A percentile compares a stretch with the other conserved stretches of the same genome.
Evolutionary conservation across 495 filamentous ascomycete species (phyloP).

Genomic region (Penicillium turbatum): DNA sequence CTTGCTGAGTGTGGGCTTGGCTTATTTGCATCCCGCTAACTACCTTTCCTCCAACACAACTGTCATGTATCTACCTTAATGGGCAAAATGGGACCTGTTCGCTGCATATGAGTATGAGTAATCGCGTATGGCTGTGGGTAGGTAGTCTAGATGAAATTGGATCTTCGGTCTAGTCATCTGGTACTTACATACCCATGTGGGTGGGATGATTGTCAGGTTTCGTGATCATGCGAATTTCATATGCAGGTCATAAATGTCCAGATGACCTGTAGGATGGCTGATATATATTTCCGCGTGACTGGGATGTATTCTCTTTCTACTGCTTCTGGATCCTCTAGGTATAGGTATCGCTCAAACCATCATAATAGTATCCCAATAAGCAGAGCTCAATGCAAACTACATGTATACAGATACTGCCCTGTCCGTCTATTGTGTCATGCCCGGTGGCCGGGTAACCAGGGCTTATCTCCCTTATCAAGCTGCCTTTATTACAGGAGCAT

Average conservation of each 20-base stretch:
- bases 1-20: conserved; percentile 10
- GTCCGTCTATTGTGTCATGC: too few species aligned
- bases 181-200: too few species aligned
- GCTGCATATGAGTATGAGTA: conserved; percentile 10
- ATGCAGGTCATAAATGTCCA: too few species aligned
- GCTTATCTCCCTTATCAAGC: neutral
- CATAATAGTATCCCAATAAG: too few species aligned
- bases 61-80: conserved; percentile 36
- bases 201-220: too few species aligned
- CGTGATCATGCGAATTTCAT: neutral
- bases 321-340: too few species aligned
- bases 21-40: conserved; percentile 7
- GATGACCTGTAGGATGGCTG: neutral
- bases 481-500: neutral
- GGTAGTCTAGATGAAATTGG: neutral
- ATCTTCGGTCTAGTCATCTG: neutral
- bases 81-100: conserved; percentile 33
- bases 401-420: too few species aligned
- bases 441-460: too few species aligned
- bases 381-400: too few species aligned
- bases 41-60: conserved; percentile 18
- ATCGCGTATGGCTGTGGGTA: neutral
- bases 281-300: neutral
- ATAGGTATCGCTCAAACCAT: too few species aligned
- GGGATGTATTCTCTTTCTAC: neutral